Evolutionary conservation across 1,284 basidiomycete genomes (phyloP), one percentile per base, ranked within the genome.

Genomic region (Boletus mariae): DNA sequence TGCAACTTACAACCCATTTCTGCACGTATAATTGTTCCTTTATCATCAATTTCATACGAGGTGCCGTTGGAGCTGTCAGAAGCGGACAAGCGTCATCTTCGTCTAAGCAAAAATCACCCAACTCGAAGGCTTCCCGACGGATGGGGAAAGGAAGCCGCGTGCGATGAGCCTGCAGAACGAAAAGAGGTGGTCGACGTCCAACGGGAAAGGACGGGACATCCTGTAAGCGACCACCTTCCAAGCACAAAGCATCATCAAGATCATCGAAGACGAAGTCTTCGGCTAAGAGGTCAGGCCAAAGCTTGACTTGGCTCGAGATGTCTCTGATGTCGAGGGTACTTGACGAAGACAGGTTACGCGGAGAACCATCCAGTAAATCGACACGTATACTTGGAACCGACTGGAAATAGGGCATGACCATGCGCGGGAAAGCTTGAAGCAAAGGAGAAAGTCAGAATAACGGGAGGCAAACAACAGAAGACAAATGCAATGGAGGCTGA

Each of bases 1-100:
- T 44, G 38, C 12, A n/a, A 72, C 80, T 65, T 61, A 84, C 83
- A 55, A 72, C 70, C 83, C 82, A 85, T 57, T 73, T 73, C 49
- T 69, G 68, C 32, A 84, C 72, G 53, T 72, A 76, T 31, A 80
- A 60, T 40, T 71, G 74, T 61, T 83, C 81, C 59, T 72, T 75
- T 28, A 79, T 62, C 70, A 83, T 73, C 47, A 72, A 58, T 48
- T 69, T 73, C 57, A 84, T 71, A 40, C 82, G 75, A 31, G 79
- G 79, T n/a, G 70, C 62, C 0, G 81, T 84, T 9, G 82, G 82
- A 28, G 70, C 66, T n/a, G 78, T 75, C 46, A 76, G 45, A 42
- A 68, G 53, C 23, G 52, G 52, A 44, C 31, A 37, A 37, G 23
- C 4, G 20, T 44, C 46, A 32, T 56, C 57, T 53, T 68, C 63